Percentiles rank a stretch among this genome's conserved stretches.
Conservation (phyloP, 2,329 filamentous ascomycete genomes). For the Eutypella sp. region DNA sequence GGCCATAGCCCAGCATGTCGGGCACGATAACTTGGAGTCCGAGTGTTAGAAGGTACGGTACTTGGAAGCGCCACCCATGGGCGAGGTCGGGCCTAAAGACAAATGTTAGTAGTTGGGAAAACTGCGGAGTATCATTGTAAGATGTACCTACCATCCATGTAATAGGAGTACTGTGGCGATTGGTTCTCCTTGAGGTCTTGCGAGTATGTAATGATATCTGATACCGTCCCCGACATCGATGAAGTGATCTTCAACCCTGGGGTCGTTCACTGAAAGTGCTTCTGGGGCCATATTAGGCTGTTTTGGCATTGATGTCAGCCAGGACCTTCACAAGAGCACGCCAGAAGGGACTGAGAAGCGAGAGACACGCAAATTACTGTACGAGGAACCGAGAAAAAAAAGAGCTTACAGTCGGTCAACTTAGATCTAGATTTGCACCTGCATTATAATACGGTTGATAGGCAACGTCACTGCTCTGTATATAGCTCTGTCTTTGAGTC, state of each 20-base stretch:
- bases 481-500: too few relatives aligned
- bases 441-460: too few relatives aligned
- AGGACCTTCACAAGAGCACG: too few relatives aligned
- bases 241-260: neutral
- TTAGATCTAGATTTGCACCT: too few relatives aligned
- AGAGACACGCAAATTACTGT: too few relatives aligned
- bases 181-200: neutral
- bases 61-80: constrained; percentile 66
- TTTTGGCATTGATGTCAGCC: too few relatives aligned
- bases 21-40: constrained; percentile 63
- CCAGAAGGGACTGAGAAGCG: too few relatives aligned
- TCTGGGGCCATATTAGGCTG: too few relatives aligned
- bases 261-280: constrained; percentile 1
- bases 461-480: too few relatives aligned
- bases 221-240: neutral
- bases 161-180: neutral
- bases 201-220: neutral
- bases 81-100: constrained; percentile 48
- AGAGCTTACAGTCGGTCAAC: too few relatives aligned
- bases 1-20: constrained; percentile 67
- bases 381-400: too few relatives aligned
- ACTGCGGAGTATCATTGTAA: too few relatives aligned
- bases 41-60: constrained; percentile 55
- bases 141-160: neutral
- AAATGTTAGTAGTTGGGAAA: neutral